Evolutionary conservation across 306 rosid species (phyloP), one percentile per base, ranked within the genome.

Genomic region (Sphenostylis stenocarpa): DNA sequence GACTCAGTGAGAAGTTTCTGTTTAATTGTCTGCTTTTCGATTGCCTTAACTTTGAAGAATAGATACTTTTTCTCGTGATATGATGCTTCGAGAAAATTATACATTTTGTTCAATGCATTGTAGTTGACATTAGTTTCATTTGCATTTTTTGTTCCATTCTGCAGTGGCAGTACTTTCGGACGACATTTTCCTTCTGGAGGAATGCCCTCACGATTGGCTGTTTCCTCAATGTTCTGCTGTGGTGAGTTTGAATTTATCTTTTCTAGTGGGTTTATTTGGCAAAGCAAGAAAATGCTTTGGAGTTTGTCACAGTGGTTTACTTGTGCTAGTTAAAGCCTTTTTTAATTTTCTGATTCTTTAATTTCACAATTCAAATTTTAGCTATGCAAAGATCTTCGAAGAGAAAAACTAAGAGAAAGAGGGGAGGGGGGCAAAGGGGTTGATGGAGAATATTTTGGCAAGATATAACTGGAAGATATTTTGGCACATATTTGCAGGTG

Each of bases 181-280:
- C 64, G 73, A 71, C 70, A 81, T 92, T 83, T 93, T 90, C 83
- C 90, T 90, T 63, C 67, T 95, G 73, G 93, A 95, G 82, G 99
- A 92, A 78, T 92, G 96, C 81, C 97, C 97, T 49, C 99, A 95
- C 26, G 99, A 95, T 87, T 95, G 99, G 99, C 75, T 95, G 75
- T 92, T 95, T 84, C 97, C 96, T 79, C 97, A 86, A 57, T 95
- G 99, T 84, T 92, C 97, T 68, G 97, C 99, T 11, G 97, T 95
- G 89, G 99, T 95, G 76, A 81, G 98, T 75, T 80, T 49, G 72
- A 76, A 44, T 44, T 41, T 34, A 66, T 65, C 20, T 60, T 60
- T 58, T 49, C 23, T 43, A 58, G 17, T 33, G 20, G 21, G 23
- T 43, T 69, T 57, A 39, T 69, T 67, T 41, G 48, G 38, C 21